Conservation (phyloP, 23 red algal genomes). For the Agarophyton chilense region DNA sequence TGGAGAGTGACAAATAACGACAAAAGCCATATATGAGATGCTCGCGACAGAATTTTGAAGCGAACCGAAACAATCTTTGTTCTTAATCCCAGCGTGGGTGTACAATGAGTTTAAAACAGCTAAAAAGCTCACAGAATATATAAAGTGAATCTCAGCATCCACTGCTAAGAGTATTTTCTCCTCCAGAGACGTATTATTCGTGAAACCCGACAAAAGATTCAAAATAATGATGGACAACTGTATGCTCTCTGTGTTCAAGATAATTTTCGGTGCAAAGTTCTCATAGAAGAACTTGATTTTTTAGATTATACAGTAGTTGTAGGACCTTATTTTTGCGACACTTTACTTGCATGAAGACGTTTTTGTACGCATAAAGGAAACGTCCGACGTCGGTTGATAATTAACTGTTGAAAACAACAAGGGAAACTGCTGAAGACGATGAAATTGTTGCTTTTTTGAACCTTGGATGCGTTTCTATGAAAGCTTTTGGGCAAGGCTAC, state of each 20-base stretch:
- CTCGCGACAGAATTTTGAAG: neutral
- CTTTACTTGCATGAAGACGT: neutral
- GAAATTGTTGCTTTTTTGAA: no score
- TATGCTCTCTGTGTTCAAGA: neutral
- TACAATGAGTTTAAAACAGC: neutral
- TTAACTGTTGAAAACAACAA: neutral
- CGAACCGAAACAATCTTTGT: neutral
- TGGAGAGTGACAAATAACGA: neutral
- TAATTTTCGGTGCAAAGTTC: neutral
- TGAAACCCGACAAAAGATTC: neutral
- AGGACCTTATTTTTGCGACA: neutral
- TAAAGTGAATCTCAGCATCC: neutral
- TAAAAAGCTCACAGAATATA: neutral
- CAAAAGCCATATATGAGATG: neutral
- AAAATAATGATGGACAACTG: neutral
- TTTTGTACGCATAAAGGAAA: slow-evolving; percentile 13
- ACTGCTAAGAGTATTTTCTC: neutral
- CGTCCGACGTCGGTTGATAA: neutral
- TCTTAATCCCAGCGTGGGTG: neutral
- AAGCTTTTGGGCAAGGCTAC: no score
- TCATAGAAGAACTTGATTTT: slow-evolving; percentile 44
- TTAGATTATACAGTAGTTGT: neutral
- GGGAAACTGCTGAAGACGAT: neutral
- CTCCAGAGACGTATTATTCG: neutral
- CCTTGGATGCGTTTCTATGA: neutral